Base-by-base conservation (phyloP, 2,329 filamentous ascomycete genomes). In the Pseudohalonectria lignicola region DNA sequence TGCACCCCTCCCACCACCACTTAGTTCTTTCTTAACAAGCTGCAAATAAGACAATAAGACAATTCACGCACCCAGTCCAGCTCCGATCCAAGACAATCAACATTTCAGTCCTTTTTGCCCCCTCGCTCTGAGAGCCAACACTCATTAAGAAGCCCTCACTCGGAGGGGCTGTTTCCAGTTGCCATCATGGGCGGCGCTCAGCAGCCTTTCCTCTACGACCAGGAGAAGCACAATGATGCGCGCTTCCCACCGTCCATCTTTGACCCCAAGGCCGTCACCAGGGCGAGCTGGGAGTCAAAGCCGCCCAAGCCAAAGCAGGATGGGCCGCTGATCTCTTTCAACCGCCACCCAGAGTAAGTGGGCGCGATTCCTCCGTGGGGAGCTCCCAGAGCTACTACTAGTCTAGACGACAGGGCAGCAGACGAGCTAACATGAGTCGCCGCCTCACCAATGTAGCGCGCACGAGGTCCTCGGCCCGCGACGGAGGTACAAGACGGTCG, bases 181-280 rank as follows among this genome's bases (percentile, higher is more conserved):
- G n/a, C n/a, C n/a, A 48, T 17, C 17, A 60, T 60, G 58, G 56
- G 50, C 36, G 53, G 52, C 36, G 45, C 47, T 43, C 55, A 51
- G 29, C 60, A 57, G 59, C 85, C 85, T 39, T 92, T 81, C 64
- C 70, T 90, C 59, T 92, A 92, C 61, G 72, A 78, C 43, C 50
- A 61, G 50, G 65, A 55, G 59, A 71, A 45, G 55, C 41, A 41
- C 31, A 53, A 67, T 49, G 68, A 76, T 53, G 62, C 66, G 34
- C 69, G 70, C 48, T 71, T 71, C 45, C 71, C 63, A 54, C 62
- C 57, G 56, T 64, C 51, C 52, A 63, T 56, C n/a, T 94, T 93
- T 60, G 87, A 95, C 51, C 88, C 90, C 35, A 93, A 88, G 58
- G 82, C 84, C 42, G 73, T 87, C 35, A 88, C 86, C 17, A 74